Conservation (phyloP, 768 basidiomycete genomes). For the Serendipita sp. region DNA sequence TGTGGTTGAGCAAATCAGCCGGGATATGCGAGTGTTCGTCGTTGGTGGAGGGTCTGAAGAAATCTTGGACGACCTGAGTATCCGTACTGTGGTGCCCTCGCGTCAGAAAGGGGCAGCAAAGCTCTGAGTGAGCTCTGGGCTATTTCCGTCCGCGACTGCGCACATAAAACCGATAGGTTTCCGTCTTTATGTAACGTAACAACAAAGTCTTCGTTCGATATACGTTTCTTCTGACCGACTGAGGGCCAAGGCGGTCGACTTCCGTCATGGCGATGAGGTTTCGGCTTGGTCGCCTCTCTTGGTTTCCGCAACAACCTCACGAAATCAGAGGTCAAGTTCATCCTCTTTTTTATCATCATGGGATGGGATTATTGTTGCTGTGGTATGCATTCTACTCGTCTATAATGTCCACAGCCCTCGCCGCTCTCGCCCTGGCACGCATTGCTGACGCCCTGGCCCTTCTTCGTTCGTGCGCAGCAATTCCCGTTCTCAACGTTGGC, state of each 20-base stretch:
- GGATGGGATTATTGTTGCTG: conserved; percentile 7
- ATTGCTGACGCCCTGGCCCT: background rate
- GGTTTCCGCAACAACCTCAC: background rate
- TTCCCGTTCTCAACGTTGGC: conserved; percentile 80
- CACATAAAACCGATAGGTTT: too few species aligned
- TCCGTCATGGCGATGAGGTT: background rate
- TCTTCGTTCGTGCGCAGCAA: conserved; percentile 33
- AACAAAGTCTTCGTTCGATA: too few species aligned
- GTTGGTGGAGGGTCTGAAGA: conserved; percentile 13
- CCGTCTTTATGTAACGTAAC: too few species aligned
- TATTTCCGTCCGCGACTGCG: too few species aligned
- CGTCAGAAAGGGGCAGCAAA: background rate
- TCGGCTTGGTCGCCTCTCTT: background rate
- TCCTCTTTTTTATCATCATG: background rate
- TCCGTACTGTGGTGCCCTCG: background rate
- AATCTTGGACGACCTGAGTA: conserved; percentile 12
- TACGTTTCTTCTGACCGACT: background rate
- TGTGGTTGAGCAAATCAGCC: conserved; percentile 13
- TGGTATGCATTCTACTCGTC: background rate
- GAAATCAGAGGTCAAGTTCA: background rate
- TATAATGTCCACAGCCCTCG: background rate
- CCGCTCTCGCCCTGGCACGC: background rate
- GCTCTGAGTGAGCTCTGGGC: background rate
- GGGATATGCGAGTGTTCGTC: conserved; percentile 13
- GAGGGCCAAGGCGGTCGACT: background rate